Evolutionary conservation across 805 yeast species (phyloP).

Genomic region (Schwanniomyces pseudopolymorphus): DNA sequence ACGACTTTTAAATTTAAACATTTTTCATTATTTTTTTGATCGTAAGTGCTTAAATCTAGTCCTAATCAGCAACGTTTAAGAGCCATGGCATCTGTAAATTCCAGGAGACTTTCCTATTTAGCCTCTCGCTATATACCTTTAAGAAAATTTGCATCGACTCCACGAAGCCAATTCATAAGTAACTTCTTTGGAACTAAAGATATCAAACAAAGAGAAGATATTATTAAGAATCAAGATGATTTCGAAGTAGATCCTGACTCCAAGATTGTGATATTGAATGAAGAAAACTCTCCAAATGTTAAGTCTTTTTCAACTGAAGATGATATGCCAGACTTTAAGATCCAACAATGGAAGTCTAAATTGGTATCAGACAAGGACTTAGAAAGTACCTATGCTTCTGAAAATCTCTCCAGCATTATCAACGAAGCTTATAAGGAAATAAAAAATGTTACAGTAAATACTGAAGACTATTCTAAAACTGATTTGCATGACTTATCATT

Average conservation of each 20-base stretch:
- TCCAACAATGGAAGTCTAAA: conserved; percentile 36
- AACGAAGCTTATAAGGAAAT: conserved; percentile 24
- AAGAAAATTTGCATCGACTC: conserved; percentile 8
- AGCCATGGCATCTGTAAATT: conserved; percentile 2
- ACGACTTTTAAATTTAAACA: background rate
- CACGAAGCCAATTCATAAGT: conserved; percentile 23
- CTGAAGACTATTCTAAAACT: conserved; percentile 11
- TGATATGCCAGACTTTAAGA: conserved; percentile 36
- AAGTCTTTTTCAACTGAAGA: conserved; percentile 22
- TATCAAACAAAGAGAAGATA: conserved; percentile 30
- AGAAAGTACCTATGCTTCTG: conserved; percentile 26
- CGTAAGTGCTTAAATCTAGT: background rate
- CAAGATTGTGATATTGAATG: conserved; percentile 35
- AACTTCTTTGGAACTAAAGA: conserved; percentile 34
- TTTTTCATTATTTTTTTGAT: conserved; percentile 1
- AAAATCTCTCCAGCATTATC: conserved; percentile 22
- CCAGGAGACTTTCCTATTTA: background rate
- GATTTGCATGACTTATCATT: conserved; percentile 42
- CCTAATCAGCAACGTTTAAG: background rate
- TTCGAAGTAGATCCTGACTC: conserved; percentile 29
- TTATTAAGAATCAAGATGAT: conserved; percentile 39
- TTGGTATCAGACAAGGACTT: conserved; percentile 22
- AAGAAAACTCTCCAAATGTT: conserved; percentile 33
- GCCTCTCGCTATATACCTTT: conserved; percentile 2
- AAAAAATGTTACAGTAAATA: conserved; percentile 14